phyloP scores from a whole-genome alignment of 495 filamentous ascomycete species.

The Aspergillus ellipticus region DNA sequence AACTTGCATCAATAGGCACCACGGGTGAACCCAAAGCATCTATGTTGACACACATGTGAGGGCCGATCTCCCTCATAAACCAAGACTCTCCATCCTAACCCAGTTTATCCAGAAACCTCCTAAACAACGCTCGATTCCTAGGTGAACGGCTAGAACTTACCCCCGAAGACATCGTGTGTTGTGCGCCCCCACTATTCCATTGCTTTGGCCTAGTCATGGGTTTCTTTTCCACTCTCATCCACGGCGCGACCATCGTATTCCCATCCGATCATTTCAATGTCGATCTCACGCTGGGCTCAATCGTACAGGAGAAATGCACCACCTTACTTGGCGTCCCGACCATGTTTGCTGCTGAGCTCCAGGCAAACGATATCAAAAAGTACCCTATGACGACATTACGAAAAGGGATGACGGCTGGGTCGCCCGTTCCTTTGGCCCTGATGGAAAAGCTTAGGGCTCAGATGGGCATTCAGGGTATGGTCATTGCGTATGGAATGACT shows the following conservation, averaged over 20 bases:
- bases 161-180: constrained; percentile 59
- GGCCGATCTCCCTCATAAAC: no score
- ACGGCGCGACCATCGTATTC: constrained; percentile 40
- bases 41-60: no score
- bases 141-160: constrained; percentile 65
- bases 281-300: not conserved
- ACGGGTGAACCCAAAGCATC: no score
- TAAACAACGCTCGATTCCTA: constrained; percentile 75
- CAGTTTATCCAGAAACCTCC: no score
- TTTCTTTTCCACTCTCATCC: not conserved
- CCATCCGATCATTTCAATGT: constrained; percentile 23
- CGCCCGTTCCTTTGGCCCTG: not conserved
- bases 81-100: no score
- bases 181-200: constrained; percentile 50
- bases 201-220: constrained; percentile 1
- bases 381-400: not conserved
- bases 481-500: constrained; percentile 14
- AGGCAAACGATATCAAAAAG: not conserved
- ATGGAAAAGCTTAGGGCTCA: not conserved
- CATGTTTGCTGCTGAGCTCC: constrained; percentile 5
- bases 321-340: constrained; percentile 9
- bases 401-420: constrained; percentile 2
- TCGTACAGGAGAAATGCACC: not conserved
- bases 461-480: not conserved
- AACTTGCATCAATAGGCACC: no score